Evolutionary conservation across 257 asterid genomes (phyloP).

Genomic region (Primulina tabacum): DNA sequence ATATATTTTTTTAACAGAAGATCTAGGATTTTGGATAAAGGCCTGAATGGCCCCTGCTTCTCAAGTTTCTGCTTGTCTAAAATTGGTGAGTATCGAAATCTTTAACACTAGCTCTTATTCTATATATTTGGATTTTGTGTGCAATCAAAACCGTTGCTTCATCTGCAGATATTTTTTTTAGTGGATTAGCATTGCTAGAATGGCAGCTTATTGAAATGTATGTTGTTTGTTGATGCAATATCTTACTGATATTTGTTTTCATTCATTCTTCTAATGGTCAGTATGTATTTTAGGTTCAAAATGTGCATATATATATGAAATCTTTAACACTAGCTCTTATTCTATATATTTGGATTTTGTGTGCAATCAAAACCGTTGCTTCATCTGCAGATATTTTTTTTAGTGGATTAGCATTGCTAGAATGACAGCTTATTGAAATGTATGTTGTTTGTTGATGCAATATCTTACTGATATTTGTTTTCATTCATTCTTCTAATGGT

Average conservation of each 20-base stretch:
- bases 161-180: background rate
- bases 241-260: background rate
- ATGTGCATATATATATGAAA: too few species aligned
- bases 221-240: background rate
- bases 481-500: too few species aligned
- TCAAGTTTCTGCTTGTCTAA: background rate
- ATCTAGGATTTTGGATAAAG: background rate
- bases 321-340: background rate
- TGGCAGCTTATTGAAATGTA: background rate
- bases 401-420: background rate
- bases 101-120: background rate
- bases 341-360: background rate
- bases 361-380: background rate
- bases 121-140: background rate
- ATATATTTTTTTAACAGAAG: background rate
- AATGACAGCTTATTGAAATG: background rate
- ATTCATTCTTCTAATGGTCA: background rate
- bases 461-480: background rate
- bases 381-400: background rate
- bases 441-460: background rate
- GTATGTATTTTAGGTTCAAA: too few species aligned
- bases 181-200: background rate
- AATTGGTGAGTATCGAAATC: background rate
- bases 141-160: background rate
- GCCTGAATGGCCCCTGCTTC: background rate